Evolutionary conservation across 2,329 filamentous ascomycete genomes (phyloP).

Genomic region (Pyrenochaeta sp.): DNA sequence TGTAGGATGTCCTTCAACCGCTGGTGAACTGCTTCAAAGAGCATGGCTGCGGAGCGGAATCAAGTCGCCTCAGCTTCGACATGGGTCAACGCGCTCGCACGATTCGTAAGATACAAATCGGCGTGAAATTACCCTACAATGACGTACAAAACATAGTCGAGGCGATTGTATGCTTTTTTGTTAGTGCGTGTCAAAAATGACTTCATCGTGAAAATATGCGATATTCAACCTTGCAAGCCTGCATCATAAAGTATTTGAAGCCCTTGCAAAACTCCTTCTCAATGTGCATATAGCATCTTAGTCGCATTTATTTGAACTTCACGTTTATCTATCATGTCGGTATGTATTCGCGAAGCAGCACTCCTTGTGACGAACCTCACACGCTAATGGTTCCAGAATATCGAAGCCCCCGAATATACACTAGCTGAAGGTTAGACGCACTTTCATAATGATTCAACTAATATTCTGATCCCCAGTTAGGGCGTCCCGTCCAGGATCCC

Average conservation of each 20-base stretch:
- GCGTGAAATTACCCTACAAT: no score
- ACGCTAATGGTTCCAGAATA: neutral
- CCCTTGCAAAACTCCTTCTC: no score
- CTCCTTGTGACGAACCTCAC: neutral
- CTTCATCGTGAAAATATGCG: constrained; percentile 1
- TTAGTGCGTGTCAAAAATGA: constrained; percentile 3
- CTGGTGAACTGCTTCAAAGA: no score
- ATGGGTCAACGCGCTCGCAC: no score
- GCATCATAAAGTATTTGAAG: neutral
- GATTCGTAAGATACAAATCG: no score
- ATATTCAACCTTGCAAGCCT: neutral
- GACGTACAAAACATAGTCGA: no score
- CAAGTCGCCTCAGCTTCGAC: no score
- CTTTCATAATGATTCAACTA: neutral
- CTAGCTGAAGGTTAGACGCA: constrained; percentile 5
- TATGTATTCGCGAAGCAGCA: neutral
- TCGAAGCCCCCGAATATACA: constrained; percentile 2
- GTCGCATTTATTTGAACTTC: no score
- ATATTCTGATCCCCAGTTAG: neutral
- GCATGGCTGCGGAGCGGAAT: no score
- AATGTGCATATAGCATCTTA: no score
- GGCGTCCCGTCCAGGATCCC: constrained; percentile 2
- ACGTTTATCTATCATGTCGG: neutral
- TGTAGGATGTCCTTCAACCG: no score
- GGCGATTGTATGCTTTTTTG: neutral